Evolutionary conservation across 2,329 filamentous ascomycete genomes (phyloP).

Genomic region (Lachnellula occidentalis): DNA sequence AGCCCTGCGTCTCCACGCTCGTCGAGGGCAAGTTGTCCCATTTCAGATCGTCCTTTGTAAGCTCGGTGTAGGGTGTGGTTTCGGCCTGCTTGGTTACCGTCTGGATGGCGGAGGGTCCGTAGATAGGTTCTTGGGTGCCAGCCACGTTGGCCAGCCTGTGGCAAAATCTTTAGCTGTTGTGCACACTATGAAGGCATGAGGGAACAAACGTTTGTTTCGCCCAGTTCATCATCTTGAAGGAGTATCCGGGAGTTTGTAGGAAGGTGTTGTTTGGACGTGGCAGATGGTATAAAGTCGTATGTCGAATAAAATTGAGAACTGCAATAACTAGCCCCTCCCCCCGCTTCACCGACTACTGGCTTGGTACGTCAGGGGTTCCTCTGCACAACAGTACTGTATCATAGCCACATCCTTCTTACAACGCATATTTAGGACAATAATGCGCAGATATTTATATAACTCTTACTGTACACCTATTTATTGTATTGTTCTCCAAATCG

Average conservation of each 20-base stretch:
- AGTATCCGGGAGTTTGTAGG: conserved; percentile 3
- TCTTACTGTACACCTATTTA: too few species aligned
- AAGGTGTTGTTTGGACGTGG: too few species aligned
- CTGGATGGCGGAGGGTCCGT: conserved; percentile 81
- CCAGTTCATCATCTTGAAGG: conserved; percentile 78
- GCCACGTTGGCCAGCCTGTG: conserved; percentile 69
- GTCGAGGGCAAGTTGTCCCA: conserved; percentile 81
- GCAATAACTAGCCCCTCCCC: background rate
- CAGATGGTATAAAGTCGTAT: too few species aligned
- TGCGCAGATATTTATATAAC: too few species aligned
- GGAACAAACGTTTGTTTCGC: conserved; percentile 77
- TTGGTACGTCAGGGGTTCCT: background rate
- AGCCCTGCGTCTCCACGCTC: conserved; percentile 89
- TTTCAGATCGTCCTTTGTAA: conserved; percentile 71
- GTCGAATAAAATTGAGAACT: background rate
- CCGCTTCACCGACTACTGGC: too few species aligned
- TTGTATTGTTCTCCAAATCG: too few species aligned
- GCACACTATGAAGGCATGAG: conserved; percentile 5
- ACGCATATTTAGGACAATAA: too few species aligned
- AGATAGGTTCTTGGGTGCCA: conserved; percentile 93
- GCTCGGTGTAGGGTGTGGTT: conserved; percentile 72
- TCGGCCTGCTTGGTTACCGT: conserved; percentile 78
- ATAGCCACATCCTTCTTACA: too few species aligned
- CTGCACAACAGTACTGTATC: background rate
- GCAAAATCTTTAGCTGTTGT: conserved; percentile 15